Evolutionary conservation across 2,329 filamentous ascomycete species (phyloP).

Genomic region (Penicillium psychrosexuale): DNA sequence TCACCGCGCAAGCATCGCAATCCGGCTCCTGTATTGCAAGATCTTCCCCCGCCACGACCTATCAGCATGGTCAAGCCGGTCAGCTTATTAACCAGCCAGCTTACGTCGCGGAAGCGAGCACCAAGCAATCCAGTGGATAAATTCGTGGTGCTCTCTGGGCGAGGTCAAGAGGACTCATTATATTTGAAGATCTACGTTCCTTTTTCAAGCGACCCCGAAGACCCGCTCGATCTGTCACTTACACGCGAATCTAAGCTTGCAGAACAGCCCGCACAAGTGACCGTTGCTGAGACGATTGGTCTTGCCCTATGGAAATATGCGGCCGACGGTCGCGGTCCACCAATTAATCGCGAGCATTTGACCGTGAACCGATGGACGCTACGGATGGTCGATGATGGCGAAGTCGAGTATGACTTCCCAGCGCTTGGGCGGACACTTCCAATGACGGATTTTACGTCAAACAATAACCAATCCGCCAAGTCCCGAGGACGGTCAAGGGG

Average conservation of each 20-base stretch:
- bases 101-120: constrained; percentile 56
- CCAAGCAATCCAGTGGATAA: constrained; percentile 60
- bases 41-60: constrained; percentile 58
- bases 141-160: constrained; percentile 59
- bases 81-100: constrained; percentile 56
- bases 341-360: constrained; percentile 50
- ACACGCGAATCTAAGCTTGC: constrained; percentile 55
- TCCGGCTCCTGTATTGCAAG: constrained; percentile 52
- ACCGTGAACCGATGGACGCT: constrained; percentile 63
- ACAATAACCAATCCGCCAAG: constrained; percentile 59
- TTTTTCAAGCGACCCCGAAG: constrained; percentile 55
- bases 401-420: constrained; percentile 65
- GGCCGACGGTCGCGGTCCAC: constrained; percentile 56
- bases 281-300: constrained; percentile 62
- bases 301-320: constrained; percentile 60
- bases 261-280: constrained; percentile 47
- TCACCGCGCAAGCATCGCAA: constrained; percentile 54
- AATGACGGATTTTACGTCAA: constrained; percentile 63
- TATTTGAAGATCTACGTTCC: constrained; percentile 64
- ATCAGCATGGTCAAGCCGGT: constrained; percentile 58
- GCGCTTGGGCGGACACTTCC: constrained; percentile 56
- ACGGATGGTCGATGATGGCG: constrained; percentile 66
- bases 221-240: constrained; percentile 58
- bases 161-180: constrained; percentile 58
- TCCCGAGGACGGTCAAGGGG: constrained; percentile 57